These are phyloP conservation scores for Ophiostoma himal-ulmi DNA, from an alignment of 2,329 filamentous ascomycete species.

Conservation along the genomic window DNA sequence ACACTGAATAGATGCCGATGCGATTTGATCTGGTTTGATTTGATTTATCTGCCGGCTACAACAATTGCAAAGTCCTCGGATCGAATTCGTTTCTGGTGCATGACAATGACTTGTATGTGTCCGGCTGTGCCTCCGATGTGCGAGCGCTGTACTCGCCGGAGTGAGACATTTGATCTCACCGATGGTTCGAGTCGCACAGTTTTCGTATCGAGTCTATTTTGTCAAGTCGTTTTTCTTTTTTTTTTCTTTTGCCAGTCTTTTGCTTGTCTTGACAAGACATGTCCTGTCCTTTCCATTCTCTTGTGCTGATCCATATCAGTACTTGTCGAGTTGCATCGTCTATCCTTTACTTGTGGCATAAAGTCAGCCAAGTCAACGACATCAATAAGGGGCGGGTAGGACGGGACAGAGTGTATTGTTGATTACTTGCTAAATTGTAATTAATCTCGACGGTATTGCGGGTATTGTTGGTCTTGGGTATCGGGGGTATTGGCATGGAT, in stretches of 20 bases:
- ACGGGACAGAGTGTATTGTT: not conserved
- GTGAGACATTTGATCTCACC: constrained; percentile 7
- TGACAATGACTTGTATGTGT: not conserved
- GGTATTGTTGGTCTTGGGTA: not conserved
- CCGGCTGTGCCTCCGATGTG: not conserved
- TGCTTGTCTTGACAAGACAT: not conserved
- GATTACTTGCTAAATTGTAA: not conserved
- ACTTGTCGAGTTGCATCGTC: not conserved
- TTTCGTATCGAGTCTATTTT: not conserved
- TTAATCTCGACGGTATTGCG: constrained; percentile 7
- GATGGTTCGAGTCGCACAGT: not conserved
- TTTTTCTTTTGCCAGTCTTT: not conserved
- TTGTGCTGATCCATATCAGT: not conserved
- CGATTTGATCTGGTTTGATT: not conserved
- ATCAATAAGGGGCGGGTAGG: not conserved
- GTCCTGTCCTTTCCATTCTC: not conserved
- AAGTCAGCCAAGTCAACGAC: not conserved
- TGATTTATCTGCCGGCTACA: too few species aligned
- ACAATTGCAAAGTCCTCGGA: too few species aligned
- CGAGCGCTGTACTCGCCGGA: not conserved
- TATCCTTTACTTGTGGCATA: too few species aligned
- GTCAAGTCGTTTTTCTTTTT: not conserved
- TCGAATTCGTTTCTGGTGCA: not conserved
- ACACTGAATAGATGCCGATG: not conserved
- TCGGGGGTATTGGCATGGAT: not conserved